Evolutionary conservation across 1,284 basidiomycete genomes (phyloP).

Genomic region (Vanrija humicola): DNA sequence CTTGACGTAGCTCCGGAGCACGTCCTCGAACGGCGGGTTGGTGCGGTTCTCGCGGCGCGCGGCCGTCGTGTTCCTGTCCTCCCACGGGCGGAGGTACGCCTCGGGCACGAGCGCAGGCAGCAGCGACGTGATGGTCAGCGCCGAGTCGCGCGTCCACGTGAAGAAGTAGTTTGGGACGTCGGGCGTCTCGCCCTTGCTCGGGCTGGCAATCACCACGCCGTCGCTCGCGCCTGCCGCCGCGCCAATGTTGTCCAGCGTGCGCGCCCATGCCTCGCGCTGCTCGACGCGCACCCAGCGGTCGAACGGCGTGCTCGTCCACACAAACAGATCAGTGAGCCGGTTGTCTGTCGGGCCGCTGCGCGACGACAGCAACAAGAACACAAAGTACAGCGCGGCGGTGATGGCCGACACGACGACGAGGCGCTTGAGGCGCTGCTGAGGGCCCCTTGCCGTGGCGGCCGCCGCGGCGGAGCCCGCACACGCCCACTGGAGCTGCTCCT

Average conservation of each 20-base stretch:
- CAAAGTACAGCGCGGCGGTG: too few species aligned
- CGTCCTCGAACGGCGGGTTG: slow-evolving; percentile 12
- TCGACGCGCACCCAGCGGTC: slow-evolving; percentile 10
- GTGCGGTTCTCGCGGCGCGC: neutral
- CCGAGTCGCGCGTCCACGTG: slow-evolving; percentile 53
- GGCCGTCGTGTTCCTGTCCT: slow-evolving; percentile 4
- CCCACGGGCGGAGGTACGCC: slow-evolving; percentile 22
- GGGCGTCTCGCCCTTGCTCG: slow-evolving; percentile 31
- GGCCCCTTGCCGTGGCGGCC: too few species aligned
- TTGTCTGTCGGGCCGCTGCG: too few species aligned
- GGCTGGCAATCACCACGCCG: slow-evolving; percentile 51
- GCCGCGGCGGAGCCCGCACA: too few species aligned
- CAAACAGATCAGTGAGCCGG: too few species aligned
- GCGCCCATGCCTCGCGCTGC: slow-evolving; percentile 16
- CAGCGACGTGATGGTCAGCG: slow-evolving; percentile 42
- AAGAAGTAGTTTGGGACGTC: slow-evolving; percentile 52
- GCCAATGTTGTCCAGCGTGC: slow-evolving; percentile 42
- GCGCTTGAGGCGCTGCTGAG: too few species aligned
- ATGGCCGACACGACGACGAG: too few species aligned
- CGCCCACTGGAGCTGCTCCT: too few species aligned
- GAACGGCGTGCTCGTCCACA: neutral
- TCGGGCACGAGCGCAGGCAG: slow-evolving; percentile 32
- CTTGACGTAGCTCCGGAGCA: slow-evolving; percentile 39
- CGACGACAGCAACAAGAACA: too few species aligned
- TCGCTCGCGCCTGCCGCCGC: slow-evolving; percentile 39